phyloP scores from a whole-genome alignment of 371 early-diverging fungal genomes.

The Rhizomucor miehei region DNA sequence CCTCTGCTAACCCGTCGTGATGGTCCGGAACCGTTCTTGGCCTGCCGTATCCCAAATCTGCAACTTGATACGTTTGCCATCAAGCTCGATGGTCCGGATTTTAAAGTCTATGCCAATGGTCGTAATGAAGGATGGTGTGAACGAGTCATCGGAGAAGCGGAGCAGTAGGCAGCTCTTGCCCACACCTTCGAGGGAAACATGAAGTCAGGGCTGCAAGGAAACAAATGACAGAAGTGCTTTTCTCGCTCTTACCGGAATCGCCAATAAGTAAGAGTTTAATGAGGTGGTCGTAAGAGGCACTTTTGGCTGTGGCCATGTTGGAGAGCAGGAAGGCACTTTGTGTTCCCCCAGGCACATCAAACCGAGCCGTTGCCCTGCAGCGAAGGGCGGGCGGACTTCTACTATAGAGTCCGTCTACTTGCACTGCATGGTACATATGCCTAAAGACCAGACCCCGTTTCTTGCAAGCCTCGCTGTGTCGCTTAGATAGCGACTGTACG shows the following conservation, averaged over 20 bases:
- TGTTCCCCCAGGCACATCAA: too few species aligned
- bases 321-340: too few species aligned
- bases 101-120: slow-evolving; percentile 99
- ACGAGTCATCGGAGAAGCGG: slow-evolving; percentile 98
- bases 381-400: too few species aligned
- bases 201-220: slow-evolving; percentile 5
- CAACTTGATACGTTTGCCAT: slow-evolving; percentile 98
- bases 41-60: slow-evolving; percentile 99
- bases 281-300: slow-evolving; percentile 93
- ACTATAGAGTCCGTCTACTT: too few species aligned
- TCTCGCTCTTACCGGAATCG: slow-evolving; percentile 83
- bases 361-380: too few species aligned
- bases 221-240: not conserved
- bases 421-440: too few species aligned
- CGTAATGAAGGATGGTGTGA: slow-evolving; percentile 96
- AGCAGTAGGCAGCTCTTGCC: slow-evolving; percentile 98
- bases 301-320: slow-evolving; percentile 76
- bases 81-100: slow-evolving; percentile 98
- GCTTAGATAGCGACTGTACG: too few species aligned
- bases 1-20: slow-evolving; percentile 78
- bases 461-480: too few species aligned
- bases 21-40: slow-evolving; percentile 99
- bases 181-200: slow-evolving; percentile 60
- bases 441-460: too few species aligned
- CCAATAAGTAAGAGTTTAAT: slow-evolving; percentile 99